Evolutionary conservation across 192 early-diverging fungal species (phyloP), one percentile per base, ranked within the genome.

Genomic region (Thamnidium elegans): DNA sequence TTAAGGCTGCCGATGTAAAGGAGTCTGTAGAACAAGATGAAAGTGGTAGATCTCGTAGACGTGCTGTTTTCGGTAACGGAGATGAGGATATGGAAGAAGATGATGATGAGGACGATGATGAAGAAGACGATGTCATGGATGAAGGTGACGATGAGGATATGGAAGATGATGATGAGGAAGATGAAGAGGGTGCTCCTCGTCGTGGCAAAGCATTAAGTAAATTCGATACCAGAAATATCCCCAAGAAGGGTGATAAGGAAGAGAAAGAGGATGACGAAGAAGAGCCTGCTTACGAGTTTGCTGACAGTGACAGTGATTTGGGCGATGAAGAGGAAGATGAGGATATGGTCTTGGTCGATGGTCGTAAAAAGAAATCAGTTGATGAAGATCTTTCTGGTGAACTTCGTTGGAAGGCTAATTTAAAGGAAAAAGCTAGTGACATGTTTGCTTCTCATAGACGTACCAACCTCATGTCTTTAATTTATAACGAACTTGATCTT

Each of bases 401-500:
- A 23, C 51, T 89, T 23, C 76, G 78, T 13, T 92, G 91, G 91
- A 93, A 92, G 71, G 68, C 78, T 20, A 80, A 88, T 53, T 44
- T 92, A 44, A 74, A 83, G 48, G 73, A 83, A 56, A 86, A 85
- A 66, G 91, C 87, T 7, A 75, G 78, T 30, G 68, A 79, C 9
- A 74, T 76, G 17, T 91, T 86, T 68, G 61, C 70, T 31, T 69
- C 74, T 8, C 76, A 72, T 63, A 78, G 83, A 26, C 88, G 92
- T 17, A 75, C 89, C 56, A 94, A 94, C 61, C 71, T 98, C 45
- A 94, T 95, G 93, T 84, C 93, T 34, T 69, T 95, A 0, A 90
- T 99, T 31, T 99, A 99, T 68, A 87, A 88, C 21, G 63, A 73
- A 7, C 65, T 67, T 31, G 79, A 81, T n/a, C 60, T 74, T 36